Base-by-base conservation (phyloP, 768 basidiomycete genomes). In the Artomyces pyxidatus region DNA sequence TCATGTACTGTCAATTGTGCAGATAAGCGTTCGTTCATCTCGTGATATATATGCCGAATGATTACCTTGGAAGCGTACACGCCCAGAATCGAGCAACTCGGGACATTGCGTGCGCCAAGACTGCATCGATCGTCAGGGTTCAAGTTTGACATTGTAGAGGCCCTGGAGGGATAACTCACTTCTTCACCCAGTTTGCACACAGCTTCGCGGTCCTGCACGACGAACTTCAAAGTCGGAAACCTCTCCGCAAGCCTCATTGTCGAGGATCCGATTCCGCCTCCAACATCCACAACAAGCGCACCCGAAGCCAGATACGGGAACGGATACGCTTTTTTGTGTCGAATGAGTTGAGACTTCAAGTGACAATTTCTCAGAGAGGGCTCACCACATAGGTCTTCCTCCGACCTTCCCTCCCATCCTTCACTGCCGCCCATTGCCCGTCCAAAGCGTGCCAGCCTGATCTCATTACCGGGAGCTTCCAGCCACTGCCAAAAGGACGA, bases 1-100 rank as follows among this genome's bases (percentile, higher is more conserved):
- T 88, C 84, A 57, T 89, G 86, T 1, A 74, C 83, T 80, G 45
- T n/a, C n/a, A n/a, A n/a, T n/a, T n/a, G n/a, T n/a, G n/a, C n/a
- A n/a, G n/a, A n/a, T n/a, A n/a, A n/a, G n/a, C n/a, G n/a, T n/a
- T n/a, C n/a, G n/a, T n/a, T n/a, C n/a, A n/a, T n/a, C n/a, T n/a
- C n/a, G n/a, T n/a, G n/a, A n/a, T n/a, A n/a, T n/a, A n/a, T n/a
- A n/a, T n/a, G n/a, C n/a, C n/a, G n/a, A 48, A 35, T 49, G 23
- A 48, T 44, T 19, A 53, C 57, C 51, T 38, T 56, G 48, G 16
- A 63, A 50, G 8, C 39, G 23, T 26, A 58, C 56, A 27, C 52
- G 52, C 6, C 56, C 56, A 14, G 53, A 53, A 25, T 48, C 37
- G 23, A 59, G 50, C 35, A 54, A 22, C n/a, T 42, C 37, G n/a